phyloP scores from a whole-genome alignment of 768 basidiomycete genomes.

The Leucosporidium scottii region DNA sequence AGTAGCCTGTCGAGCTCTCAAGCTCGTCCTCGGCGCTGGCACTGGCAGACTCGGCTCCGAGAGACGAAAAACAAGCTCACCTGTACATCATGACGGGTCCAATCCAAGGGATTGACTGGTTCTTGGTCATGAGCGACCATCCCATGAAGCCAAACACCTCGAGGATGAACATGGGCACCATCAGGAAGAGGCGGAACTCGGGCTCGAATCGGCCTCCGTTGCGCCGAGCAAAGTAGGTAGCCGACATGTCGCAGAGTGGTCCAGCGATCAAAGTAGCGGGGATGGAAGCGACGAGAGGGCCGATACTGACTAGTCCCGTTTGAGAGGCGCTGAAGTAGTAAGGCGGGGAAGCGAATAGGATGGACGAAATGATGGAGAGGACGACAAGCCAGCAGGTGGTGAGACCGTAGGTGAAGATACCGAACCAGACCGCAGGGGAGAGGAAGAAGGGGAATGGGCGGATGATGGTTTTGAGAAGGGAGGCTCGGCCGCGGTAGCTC shows the following conservation, averaged over 20 bases:
- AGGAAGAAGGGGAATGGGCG: constrained; percentile 49
- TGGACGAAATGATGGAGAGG: constrained; percentile 25
- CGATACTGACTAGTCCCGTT: constrained; percentile 32
- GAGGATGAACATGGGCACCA: constrained; percentile 45
- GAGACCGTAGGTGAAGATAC: constrained; percentile 25
- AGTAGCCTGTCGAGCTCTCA: too few relatives aligned
- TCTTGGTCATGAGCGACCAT: background rate
- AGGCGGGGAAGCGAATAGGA: constrained; percentile 30
- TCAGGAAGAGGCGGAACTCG: constrained; percentile 48
- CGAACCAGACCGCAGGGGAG: constrained; percentile 40
- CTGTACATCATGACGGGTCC: constrained; percentile 10
- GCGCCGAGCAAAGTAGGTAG: constrained; percentile 47
- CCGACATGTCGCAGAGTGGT: constrained; percentile 44
- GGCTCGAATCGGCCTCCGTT: constrained; percentile 49
- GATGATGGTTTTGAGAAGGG: constrained; percentile 44
- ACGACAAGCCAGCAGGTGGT: constrained; percentile 30
- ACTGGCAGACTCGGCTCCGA: too few relatives aligned
- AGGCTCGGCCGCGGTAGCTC: constrained; percentile 38
- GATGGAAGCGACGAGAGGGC: constrained; percentile 27
- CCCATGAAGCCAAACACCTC: constrained; percentile 49
- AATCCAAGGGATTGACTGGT: constrained; percentile 3
- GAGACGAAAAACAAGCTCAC: too few relatives aligned
- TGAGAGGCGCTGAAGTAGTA: constrained; percentile 27
- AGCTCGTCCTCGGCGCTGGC: too few relatives aligned
- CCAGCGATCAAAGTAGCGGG: constrained; percentile 22